phyloP scores from a whole-genome alignment of 495 filamentous ascomycete genomes.

The Lichina pygmaea region DNA sequence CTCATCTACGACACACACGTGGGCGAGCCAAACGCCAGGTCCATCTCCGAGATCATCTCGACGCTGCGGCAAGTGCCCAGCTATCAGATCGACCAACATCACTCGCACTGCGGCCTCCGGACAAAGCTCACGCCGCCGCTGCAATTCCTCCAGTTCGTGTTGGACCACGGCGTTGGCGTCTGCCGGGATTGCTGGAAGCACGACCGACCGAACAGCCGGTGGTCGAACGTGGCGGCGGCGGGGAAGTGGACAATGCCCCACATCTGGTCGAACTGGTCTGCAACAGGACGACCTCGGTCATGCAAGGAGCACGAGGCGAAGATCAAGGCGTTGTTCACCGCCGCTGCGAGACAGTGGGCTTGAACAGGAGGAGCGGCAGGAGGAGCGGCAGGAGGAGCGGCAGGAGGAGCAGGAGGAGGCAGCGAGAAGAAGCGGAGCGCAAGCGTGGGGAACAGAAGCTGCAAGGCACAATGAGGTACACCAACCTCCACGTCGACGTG shows the following conservation, averaged over 20 bases:
- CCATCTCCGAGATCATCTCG: constrained; percentile 22
- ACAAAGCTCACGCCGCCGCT: constrained; percentile 38
- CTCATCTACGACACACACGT: constrained; percentile 9
- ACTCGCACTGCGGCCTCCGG: constrained; percentile 51
- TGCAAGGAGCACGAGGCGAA: too few relatives aligned
- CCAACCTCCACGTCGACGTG: too few relatives aligned
- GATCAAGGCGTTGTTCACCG: neutral
- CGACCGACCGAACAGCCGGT: neutral
- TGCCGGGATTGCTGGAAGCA: constrained; percentile 1
- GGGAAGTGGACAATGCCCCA: too few relatives aligned
- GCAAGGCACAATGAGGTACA: too few relatives aligned
- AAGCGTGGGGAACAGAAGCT: too few relatives aligned
- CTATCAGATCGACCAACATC: constrained; percentile 58
- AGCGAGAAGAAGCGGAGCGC: too few relatives aligned
- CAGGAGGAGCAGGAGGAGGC: too few relatives aligned
- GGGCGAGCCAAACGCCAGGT: neutral
- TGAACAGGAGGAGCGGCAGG: too few relatives aligned
- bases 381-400: too few relatives aligned
- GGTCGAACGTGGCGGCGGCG: neutral
- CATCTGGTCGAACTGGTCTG: too few relatives aligned
- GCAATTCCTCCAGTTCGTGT: constrained; percentile 25
- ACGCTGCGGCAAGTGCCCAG: constrained; percentile 33
- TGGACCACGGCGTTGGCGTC: neutral
- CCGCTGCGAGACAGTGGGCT: neutral
- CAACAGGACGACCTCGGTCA: too few relatives aligned